phyloP scores from a whole-genome alignment of 192 early-diverging fungal species.

The Bifiguratus adelaidae region DNA sequence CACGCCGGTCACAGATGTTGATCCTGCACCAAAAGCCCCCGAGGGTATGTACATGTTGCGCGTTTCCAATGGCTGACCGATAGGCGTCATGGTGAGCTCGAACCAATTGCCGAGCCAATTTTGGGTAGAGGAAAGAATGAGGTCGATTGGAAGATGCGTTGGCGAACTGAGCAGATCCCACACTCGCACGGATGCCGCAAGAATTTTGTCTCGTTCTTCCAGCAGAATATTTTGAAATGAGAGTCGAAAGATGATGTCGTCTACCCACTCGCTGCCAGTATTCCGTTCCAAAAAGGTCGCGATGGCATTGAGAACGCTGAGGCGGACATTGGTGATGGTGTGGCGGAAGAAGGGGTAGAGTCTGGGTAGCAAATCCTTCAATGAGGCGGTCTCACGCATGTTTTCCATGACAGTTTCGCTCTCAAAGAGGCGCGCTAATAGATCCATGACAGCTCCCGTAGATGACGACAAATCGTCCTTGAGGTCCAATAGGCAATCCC shows the following conservation, averaged over 20 bases:
- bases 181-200: constrained; percentile 43
- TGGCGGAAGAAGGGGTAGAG: constrained; percentile 95
- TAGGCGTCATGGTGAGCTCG: constrained; percentile 67
- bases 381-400: constrained; percentile 32
- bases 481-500: constrained; percentile 81
- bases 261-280: constrained; percentile 50
- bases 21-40: constrained; percentile 23
- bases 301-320: constrained; percentile 73
- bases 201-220: constrained; percentile 64
- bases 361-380: constrained; percentile 67
- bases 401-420: constrained; percentile 41
- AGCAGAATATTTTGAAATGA: constrained; percentile 90
- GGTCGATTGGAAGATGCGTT: constrained; percentile 5
- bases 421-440: constrained; percentile 76
- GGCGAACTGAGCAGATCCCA: constrained; percentile 49
- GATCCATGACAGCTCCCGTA: constrained; percentile 84
- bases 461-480: constrained; percentile 91
- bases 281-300: constrained; percentile 54
- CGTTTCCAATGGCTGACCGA: constrained; percentile 66
- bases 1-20: constrained; percentile 2
- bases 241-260: constrained; percentile 58
- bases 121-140: constrained; percentile 14
- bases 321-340: constrained; percentile 73
- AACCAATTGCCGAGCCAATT: constrained; percentile 48
- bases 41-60: constrained; percentile 28